Base-by-base conservation (phyloP, 2,329 filamentous ascomycete genomes). In the Colletotrichum graminicola region DNA sequence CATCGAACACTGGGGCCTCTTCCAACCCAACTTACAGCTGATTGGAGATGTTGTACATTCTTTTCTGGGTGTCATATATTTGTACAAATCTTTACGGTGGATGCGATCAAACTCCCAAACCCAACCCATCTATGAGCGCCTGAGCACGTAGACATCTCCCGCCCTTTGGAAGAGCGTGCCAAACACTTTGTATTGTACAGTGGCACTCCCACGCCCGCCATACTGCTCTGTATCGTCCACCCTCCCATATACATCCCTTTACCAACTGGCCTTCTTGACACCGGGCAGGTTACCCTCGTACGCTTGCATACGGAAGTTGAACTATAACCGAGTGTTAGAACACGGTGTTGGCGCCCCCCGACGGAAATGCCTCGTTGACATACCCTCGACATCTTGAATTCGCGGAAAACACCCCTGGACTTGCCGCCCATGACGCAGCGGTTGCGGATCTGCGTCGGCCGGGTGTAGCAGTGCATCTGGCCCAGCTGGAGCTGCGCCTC, bases 211-310 rank as follows among this genome's bases (percentile, higher is more conserved):
- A 29, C 16, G 45, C 65, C 52, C 16, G 45, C 65, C 52, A 14
- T 29, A 4, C 21, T 69, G 41, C 3, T 36, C 36, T 23, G 16
- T n/a, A 59, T 69, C 54, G 32, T 56, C 29, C 34, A 26, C n/a
- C 23, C 47, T 41, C 10, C 18, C 29, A 34, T 0, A 34, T 0
- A 10, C 29, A 29, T 2, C 5, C 49, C 6, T 79, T 81, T 93
- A 99, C 96, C 96, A 99, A 83, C 93, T 97, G 61, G 96, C 96
- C 86, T 97, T 97, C 88, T 92, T 94, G 66, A 99, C 96, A 77
- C 96, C 96, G 0, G 96, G 95, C 64, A 99, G 80, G 73, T 94
- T 90, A 62, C 96, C 96, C 41, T 89, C 91, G 74, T 98, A 84
- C 23, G 96, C 96, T 81, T 97, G 92, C 83, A 96, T 86, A 80